Evolutionary conservation across 2,329 filamentous ascomycete species (phyloP).

Genomic region (Chaetomiaceae sp.): DNA sequence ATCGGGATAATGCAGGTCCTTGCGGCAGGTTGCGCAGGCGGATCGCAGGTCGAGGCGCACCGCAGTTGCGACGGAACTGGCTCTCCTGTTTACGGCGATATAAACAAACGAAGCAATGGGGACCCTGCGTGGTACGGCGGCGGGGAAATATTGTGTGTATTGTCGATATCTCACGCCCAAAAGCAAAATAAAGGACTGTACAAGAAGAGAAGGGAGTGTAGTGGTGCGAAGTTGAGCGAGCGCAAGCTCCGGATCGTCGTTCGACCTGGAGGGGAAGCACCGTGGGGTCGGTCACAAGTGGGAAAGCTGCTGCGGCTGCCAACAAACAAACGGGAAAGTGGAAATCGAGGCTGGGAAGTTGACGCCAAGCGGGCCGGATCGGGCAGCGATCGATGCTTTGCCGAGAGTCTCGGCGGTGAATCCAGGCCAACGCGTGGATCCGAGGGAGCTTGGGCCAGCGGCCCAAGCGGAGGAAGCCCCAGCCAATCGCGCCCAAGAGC

Average conservation of each 20-base stretch:
- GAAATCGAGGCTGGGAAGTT: not conserved
- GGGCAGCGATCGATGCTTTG: constrained; percentile 8
- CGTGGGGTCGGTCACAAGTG: constrained; percentile 8
- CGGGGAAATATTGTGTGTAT: not conserved
- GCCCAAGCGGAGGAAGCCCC: not conserved
- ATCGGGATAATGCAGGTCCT: constrained; percentile 11
- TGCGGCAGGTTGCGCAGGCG: not conserved
- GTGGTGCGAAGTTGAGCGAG: not conserved
- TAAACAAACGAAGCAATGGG: constrained; percentile 10
- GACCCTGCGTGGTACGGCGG: not conserved
- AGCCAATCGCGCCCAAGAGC: not conserved
- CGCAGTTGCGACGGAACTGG: constrained; percentile 10
- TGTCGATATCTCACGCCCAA: not conserved
- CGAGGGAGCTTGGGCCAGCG: constrained; percentile 1
- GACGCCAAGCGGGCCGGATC: constrained; percentile 3
- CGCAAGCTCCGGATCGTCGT: constrained; percentile 5
- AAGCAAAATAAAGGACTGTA: constrained; percentile 9
- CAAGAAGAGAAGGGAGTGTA: constrained; percentile 10
- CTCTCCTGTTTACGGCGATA: constrained; percentile 6
- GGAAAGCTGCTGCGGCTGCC: constrained; percentile 11
- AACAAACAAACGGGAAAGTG: constrained; percentile 7
- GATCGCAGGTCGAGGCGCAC: constrained; percentile 14
- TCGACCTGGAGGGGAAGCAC: constrained; percentile 7
- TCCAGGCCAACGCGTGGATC: constrained; percentile 8
- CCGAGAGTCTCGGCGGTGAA: constrained; percentile 9